phyloP scores from a whole-genome alignment of 306 rosid species.

The Vicia faba region DNA sequence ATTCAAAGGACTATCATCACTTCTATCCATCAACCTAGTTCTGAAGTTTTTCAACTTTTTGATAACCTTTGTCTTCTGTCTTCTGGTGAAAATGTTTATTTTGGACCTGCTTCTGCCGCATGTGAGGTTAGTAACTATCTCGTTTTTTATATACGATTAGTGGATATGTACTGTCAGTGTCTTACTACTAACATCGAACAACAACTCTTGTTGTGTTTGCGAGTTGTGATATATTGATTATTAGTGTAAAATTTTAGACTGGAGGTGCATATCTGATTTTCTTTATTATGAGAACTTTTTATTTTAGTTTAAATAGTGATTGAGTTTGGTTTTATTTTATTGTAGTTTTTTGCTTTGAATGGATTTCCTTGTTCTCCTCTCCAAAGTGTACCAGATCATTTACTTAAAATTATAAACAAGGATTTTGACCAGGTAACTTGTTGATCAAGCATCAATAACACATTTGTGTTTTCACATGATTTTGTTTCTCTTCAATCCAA shows the following conservation, averaged over 20 bases:
- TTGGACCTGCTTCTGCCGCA: conserved; percentile 70
- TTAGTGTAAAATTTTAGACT: neutral
- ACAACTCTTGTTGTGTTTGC: neutral
- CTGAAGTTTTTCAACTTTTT: conserved; percentile 71
- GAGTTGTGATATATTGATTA: neutral
- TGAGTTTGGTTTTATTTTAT: neutral
- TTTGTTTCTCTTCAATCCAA: neutral
- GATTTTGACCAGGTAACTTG: conserved; percentile 60
- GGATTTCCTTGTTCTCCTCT: conserved; percentile 65
- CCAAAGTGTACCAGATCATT: conserved; percentile 71
- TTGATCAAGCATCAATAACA: neutral
- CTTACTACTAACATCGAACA: neutral
- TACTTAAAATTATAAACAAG: conserved; percentile 69
- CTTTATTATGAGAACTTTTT: neutral
- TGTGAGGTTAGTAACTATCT: conserved; percentile 41
- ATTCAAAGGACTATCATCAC: conserved; percentile 52
- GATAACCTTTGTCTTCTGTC: conserved; percentile 66
- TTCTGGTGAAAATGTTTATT: conserved; percentile 57
- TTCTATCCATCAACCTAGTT: conserved; percentile 75
- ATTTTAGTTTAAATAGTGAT: neutral
- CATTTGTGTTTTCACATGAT: neutral
- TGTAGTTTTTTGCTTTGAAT: conserved; percentile 62
- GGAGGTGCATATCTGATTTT: neutral
- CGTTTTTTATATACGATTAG: neutral
- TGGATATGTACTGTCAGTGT: neutral